phyloP scores from a whole-genome alignment of 1,284 basidiomycete genomes.

The Bondarzewia mesenterica region DNA sequence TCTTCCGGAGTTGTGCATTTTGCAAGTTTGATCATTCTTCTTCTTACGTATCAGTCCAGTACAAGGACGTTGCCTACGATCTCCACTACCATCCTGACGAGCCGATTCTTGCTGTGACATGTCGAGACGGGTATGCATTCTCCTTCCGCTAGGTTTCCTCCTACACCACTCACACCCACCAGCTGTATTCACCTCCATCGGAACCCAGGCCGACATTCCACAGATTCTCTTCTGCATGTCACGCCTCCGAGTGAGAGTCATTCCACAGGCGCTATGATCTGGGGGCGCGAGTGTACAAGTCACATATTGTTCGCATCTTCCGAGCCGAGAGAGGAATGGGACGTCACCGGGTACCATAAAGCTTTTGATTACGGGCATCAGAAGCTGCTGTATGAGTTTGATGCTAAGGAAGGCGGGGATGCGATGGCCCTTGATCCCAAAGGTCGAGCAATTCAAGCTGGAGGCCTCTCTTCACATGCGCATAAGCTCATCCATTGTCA shows the following conservation, averaged over 20 bases:
- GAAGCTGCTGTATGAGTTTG: slow-evolving; percentile 27
- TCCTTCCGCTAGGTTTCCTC: not conserved
- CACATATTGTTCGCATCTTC: slow-evolving; percentile 50
- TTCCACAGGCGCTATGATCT: slow-evolving; percentile 39
- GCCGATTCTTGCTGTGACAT: slow-evolving; percentile 9
- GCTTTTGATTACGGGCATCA: slow-evolving; percentile 35
- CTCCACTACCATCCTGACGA: slow-evolving; percentile 7
- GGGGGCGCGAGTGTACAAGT: slow-evolving; percentile 38
- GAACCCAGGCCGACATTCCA: slow-evolving; percentile 8
- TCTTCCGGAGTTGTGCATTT: no score
- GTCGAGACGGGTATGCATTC: slow-evolving; percentile 8
- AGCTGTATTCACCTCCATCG: slow-evolving; percentile 9
- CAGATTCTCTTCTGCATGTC: slow-evolving; percentile 7
- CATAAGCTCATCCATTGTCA: not conserved
- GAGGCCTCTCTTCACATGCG: not conserved
- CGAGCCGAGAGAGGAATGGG: slow-evolving; percentile 29
- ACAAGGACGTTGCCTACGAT: slow-evolving; percentile 8
- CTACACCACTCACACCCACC: not conserved
- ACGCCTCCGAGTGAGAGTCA: slow-evolving; percentile 15
- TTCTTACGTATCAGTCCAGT: slow-evolving; percentile 1
- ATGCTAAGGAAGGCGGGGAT: slow-evolving; percentile 46
- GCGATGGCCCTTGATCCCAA: slow-evolving; percentile 34
- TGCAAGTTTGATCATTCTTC: not conserved
- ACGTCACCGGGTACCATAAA: slow-evolving; percentile 37
- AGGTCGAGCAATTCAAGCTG: slow-evolving; percentile 30